Base-by-base conservation (phyloP, 805 yeast species). In the Tetrapisispora pingtungensis region DNA sequence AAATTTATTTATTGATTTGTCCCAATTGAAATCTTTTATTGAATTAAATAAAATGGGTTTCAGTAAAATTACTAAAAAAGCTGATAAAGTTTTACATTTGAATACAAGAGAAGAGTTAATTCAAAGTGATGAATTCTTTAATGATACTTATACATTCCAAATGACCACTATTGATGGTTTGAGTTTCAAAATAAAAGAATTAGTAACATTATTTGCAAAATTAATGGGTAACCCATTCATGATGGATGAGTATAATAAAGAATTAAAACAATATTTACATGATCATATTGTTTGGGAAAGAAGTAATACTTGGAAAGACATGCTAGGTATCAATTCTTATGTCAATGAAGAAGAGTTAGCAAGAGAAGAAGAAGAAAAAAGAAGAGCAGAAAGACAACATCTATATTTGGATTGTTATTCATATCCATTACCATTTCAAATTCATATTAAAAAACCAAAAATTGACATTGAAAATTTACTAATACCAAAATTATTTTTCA, bases 231-330 rank as follows among this genome's bases (percentile, higher is more conserved):
- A 55, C 36, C 49, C 50, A 36, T 47, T 54, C 19, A 55, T 57
- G 40, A 52, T 73, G 14, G 75, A 70, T 26, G 54, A 65, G 10
- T 77, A 79, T 30, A 73, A 66, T 51, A 61, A 71, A 3, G 84
- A 78, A 54, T 64, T 81, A 49, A 75, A 77, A 45, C 71, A 80
- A 2, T 77, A 73, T 49, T 66, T 90, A 50, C 75, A 96, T 47
- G 97, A 90, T 56, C 94, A 88, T 60, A 84, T 89, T 39, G 96
- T 89, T 17, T 90, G 96, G 94, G 97, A 89, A 65, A 76, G 97
- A 64, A 85, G 85, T 59, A 89, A 96, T 0, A 95, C 88, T 17
- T 89, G 97, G 97, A 80, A 93, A 55, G 96, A 89, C 60, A 80
- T 90, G 81, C 75, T 89, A 50, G 90, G 93, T 7, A 66, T 89